phyloP scores from a whole-genome alignment of 2,329 filamentous ascomycete species.

The Tolypocladium nubicola region DNA sequence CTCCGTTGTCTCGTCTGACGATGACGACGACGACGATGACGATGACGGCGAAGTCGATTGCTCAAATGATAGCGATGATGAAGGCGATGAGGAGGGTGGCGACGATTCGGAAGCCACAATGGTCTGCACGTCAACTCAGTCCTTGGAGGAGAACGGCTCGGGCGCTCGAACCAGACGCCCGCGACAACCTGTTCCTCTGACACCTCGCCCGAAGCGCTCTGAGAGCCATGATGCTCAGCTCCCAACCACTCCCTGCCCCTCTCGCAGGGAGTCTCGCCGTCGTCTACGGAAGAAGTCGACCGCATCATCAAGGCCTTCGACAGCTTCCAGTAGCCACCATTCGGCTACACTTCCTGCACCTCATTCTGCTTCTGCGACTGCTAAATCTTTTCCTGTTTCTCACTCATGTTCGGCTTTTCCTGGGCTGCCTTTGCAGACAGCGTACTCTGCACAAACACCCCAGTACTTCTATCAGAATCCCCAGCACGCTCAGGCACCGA shows the following conservation, averaged over 20 bases:
- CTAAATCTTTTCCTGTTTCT: background rate
- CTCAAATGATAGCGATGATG: background rate
- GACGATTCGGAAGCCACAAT: background rate
- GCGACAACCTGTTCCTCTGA: too few relatives aligned
- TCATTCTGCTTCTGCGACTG: background rate
- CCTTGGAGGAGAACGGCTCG: too few relatives aligned
- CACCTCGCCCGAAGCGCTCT: background rate
- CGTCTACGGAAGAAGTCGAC: background rate
- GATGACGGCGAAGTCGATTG: background rate
- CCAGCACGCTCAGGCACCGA: background rate
- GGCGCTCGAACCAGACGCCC: background rate
- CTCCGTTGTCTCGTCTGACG: background rate
- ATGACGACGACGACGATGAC: background rate
- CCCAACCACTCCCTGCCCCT: background rate
- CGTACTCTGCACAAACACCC: background rate
- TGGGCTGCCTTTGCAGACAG: background rate
- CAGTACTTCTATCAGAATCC: background rate
- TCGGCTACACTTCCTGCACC: background rate
- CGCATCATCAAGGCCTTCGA: background rate
- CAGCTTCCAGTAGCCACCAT: background rate
- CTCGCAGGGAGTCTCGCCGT: background rate
- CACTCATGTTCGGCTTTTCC: background rate
- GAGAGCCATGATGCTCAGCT: background rate
- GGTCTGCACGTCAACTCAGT: background rate
- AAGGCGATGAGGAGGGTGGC: background rate